Evolutionary conservation across 768 basidiomycete genomes (phyloP).

Genomic region (Lactarius hatsudake): DNA sequence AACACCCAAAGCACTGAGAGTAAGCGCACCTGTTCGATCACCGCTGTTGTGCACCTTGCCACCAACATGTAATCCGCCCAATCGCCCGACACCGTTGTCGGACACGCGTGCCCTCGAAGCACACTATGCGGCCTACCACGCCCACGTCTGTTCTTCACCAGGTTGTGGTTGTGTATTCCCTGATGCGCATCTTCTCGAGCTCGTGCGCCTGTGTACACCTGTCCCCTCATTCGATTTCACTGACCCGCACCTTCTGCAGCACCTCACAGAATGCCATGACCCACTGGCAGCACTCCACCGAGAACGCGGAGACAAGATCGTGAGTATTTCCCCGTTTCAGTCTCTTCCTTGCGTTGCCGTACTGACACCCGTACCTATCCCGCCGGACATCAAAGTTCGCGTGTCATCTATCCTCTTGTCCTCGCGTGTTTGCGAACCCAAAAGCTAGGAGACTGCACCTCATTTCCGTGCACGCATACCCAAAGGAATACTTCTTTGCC

Average conservation of each 20-base stretch:
- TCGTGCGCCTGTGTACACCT: slow-evolving; percentile 52
- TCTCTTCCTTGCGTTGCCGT: background rate
- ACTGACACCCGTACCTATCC: background rate
- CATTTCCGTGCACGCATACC: slow-evolving; percentile 77
- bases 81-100: slow-evolving; percentile 58
- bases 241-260: slow-evolving; percentile 40
- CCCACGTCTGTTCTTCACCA: slow-evolving; percentile 71
- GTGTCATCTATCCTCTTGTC: slow-evolving; percentile 65
- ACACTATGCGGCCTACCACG: slow-evolving; percentile 82
- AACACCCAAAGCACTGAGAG: slow-evolving; percentile 25
- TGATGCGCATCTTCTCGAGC: slow-evolving; percentile 68
- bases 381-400: slow-evolving; percentile 55
- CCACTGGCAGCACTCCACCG: slow-evolving; percentile 73
- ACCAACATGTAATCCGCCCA: slow-evolving; percentile 70
- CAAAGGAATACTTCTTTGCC: slow-evolving; percentile 88
- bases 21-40: background rate
- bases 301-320: slow-evolving; percentile 84
- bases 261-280: slow-evolving; percentile 87
- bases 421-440: slow-evolving; percentile 63
- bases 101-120: slow-evolving; percentile 69
- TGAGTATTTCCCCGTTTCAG: slow-evolving; percentile 35
- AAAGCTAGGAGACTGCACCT: slow-evolving; percentile 78
- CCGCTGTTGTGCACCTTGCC: slow-evolving; percentile 67
- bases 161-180: slow-evolving; percentile 83
- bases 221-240: slow-evolving; percentile 5